These are phyloP conservation scores for Alternaria postmessia DNA, from an alignment of 2,329 filamentous ascomycete genomes.

Conservation along the genomic window DNA sequence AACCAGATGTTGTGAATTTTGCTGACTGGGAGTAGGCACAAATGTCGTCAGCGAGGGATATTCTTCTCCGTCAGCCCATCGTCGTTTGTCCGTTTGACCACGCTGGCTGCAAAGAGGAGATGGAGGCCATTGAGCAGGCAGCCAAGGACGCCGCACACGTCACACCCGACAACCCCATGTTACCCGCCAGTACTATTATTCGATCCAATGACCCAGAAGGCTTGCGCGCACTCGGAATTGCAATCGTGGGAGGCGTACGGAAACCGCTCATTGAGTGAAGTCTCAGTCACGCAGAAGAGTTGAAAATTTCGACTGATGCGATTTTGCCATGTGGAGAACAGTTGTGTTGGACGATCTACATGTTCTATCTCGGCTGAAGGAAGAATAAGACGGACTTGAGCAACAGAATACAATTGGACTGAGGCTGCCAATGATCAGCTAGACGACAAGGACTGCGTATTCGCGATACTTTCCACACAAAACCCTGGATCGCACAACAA, in stretches of 20 bases:
- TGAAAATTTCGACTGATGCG: background rate
- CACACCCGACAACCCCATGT: conserved; percentile 87
- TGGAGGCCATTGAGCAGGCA: conserved; percentile 96
- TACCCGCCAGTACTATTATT: conserved; percentile 86
- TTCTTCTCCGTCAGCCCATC: conserved; percentile 87
- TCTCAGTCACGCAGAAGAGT: background rate
- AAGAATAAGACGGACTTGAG: background rate
- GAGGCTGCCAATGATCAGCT: background rate
- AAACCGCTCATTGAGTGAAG: conserved; percentile 72
- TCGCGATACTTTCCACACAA: background rate
- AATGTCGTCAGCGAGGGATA: conserved; percentile 86
- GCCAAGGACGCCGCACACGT: conserved; percentile 91
- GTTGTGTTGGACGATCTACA: background rate
- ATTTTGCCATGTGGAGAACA: background rate
- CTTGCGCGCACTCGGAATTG: conserved; percentile 66
- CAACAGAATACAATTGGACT: background rate
- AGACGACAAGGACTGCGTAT: background rate
- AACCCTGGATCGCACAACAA: background rate
- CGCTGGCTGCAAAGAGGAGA: conserved; percentile 95
- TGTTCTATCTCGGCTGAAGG: background rate
- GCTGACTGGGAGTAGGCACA: conserved; percentile 69
- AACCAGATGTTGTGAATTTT: background rate
- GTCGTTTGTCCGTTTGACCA: conserved; percentile 96
- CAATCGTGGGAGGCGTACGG: conserved; percentile 68
- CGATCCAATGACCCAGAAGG: conserved; percentile 75